Evolutionary conservation across 345 rosid genomes (phyloP), one percentile per base, ranked within the genome.

Genomic region (Murraya paniculata): DNA sequence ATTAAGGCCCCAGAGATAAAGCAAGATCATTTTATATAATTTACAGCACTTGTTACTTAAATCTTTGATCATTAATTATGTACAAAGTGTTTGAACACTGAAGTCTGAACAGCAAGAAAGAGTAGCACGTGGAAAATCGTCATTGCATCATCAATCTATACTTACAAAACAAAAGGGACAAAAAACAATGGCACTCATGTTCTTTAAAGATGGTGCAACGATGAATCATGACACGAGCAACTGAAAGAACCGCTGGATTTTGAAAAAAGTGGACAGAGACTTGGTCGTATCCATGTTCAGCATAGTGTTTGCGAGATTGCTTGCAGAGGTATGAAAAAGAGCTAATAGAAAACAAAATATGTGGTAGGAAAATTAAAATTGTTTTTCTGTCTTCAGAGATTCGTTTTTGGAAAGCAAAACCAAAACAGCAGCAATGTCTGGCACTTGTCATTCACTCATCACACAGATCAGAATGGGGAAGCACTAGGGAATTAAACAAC

Each of bases 161-260:
- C 27, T 71, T 65, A 25, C 50, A 62, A 45, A 71, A 80, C 64
- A 78, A 78, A 30, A 73, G 67, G 41, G 80, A 76, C 79, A 77
- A 82, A 71, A 70, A 31, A 27, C 69, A 41, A 73, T 35, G 75
- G 71, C 73, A 81, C 39, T 55, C 45, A 48, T 84, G 84, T 68
- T 73, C 13, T 77, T 73, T 82, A 84, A 82, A 86, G 83, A 84
- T 61, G 81, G 77, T 84, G 84, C 83, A 73, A 69, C 39, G 81
- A 72, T 86, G 77, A 48, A 84, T 76, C 81, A 84, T 73, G 87
- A 74, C 82, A 66, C 64, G 39, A 77, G 57, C 18, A 53, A 45
- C 50, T 45, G 72, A 77, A 78, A 62, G 36, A 80, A 80, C 79
- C 59, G 72, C 69, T 78, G 77, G 80, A 57, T 80, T 75, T 67